Base-by-base conservation (phyloP, 2,329 filamentous ascomycete genomes). In the Pyrenochaeta sp. region DNA sequence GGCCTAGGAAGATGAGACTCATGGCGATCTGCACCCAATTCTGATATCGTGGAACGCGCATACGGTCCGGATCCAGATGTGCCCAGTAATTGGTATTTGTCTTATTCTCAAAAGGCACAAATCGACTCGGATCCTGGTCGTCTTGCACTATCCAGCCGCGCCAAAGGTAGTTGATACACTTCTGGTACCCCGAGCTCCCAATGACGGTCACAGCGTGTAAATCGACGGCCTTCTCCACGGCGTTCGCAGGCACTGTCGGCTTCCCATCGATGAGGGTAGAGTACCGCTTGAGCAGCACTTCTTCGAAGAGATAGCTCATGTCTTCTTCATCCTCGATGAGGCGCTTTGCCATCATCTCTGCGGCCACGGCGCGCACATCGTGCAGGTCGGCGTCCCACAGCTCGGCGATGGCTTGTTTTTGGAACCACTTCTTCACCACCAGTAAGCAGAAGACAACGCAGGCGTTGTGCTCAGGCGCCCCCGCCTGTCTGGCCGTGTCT, bases 131-230 rank as follows among this genome's bases (percentile, higher is more conserved):
- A 68, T 98, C 93, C 49, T 93, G 85, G 68, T 97, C 93, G 66
- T 97, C 92, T 76, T 99, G 95, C n/a, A 97, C 89, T 8, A 98
- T 83, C 95, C 95, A 99, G 24, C 95, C 95, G 61, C 88, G 88
- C 95, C 95, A 99, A 8, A 99, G 88, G 73, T 96, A 92, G 61
- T 85, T 87, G 71, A 98, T 92, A 74, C 94, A 98, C 80, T 96
- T 97, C 69, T 98, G 95, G 77, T 98, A 99, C 27, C 95, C 94
- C 0, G 92, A 93, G 0, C 91, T 94, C 2, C 92, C 92, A 61
- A 98, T 98, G 47, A 99, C 88, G 13, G 86, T 85, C 45, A 98
- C 83, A 1, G 94, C 92, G 75, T 99, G 95, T 27, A 98, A 80
- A 71, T 99, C 95, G 36, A 98, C 93, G 0, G 95, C 92, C 71